phyloP scores from a whole-genome alignment of 148 eudicot genomes.

The Camellia granthamiana region DNA sequence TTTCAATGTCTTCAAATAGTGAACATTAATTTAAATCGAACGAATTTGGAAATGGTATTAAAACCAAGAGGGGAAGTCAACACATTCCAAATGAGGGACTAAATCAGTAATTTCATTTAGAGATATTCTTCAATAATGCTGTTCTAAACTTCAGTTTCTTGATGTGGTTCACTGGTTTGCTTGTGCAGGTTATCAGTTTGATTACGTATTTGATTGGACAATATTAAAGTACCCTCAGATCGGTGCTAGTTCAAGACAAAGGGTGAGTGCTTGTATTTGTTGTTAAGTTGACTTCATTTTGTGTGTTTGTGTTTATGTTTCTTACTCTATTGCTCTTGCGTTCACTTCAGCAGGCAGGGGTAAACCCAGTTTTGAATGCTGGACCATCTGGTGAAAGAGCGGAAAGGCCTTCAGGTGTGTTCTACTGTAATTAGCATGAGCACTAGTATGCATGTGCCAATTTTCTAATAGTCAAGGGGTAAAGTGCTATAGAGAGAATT shows the following conservation, averaged over 20 bases:
- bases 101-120: too few species aligned
- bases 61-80: too few species aligned
- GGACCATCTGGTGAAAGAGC: neutral
- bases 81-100: too few species aligned
- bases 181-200: slow-evolving; percentile 18
- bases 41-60: too few species aligned
- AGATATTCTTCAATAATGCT: too few species aligned
- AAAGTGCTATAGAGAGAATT: neutral
- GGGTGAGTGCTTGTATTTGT: slow-evolving; percentile 21
- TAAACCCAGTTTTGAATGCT: slow-evolving; percentile 24
- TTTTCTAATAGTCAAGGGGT: too few species aligned
- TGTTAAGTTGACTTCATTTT: neutral
- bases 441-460: neutral
- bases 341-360: slow-evolving; percentile 30
- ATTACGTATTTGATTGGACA: too few species aligned
- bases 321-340: neutral
- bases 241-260: slow-evolving; percentile 27
- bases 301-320: neutral
- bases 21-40: too few species aligned
- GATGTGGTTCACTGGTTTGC: too few species aligned
- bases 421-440: neutral
- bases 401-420: slow-evolving; percentile 32
- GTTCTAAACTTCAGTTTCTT: too few species aligned
- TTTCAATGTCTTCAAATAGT: too few species aligned
- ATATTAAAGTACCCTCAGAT: slow-evolving; percentile 14